Percentiles rank a stretch among this genome's conserved stretches.
Conservation (phyloP, 768 basidiomycete genomes). For the Scleroderma citrinum region DNA sequence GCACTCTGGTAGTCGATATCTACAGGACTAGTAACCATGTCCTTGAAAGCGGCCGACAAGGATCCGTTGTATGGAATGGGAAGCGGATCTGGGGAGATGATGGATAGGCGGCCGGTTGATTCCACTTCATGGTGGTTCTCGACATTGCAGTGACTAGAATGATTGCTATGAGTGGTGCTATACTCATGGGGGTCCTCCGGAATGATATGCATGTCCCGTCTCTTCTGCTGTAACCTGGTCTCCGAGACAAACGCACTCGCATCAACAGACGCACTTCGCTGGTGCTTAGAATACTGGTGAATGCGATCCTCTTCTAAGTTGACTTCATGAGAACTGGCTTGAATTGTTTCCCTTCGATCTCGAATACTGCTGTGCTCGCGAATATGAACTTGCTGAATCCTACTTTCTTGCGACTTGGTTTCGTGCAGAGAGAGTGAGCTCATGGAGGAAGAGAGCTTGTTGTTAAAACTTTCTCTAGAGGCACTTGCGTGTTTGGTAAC, state of each 20-base stretch:
- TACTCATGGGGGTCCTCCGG: slow-evolving; percentile 23
- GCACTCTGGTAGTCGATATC: slow-evolving; percentile 7
- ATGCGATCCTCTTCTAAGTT: slow-evolving; percentile 8
- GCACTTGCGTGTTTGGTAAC: slow-evolving; percentile 16
- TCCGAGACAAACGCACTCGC: slow-evolving; percentile 11
- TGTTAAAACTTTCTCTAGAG: slow-evolving; percentile 6
- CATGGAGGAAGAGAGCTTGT: slow-evolving; percentile 8
- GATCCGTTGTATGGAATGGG: slow-evolving; percentile 42
- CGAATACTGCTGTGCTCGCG: slow-evolving; percentile 15
- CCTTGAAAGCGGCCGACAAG: slow-evolving; percentile 24
- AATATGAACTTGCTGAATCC: slow-evolving; percentile 9
- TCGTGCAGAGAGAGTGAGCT: slow-evolving; percentile 11
- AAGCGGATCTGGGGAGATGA: slow-evolving; percentile 37
- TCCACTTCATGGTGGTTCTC: slow-evolving; percentile 20
- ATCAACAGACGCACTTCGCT: slow-evolving; percentile 15
- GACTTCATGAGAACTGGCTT: slow-evolving; percentile 6
- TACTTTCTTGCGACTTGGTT: slow-evolving; percentile 5
- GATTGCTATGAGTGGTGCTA: slow-evolving; percentile 9
- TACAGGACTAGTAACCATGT: slow-evolving; percentile 30
- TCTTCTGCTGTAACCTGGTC: slow-evolving; percentile 15
- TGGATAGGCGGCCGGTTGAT: slow-evolving; percentile 21
- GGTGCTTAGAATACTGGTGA: slow-evolving; percentile 8
- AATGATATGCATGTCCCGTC: slow-evolving; percentile 25
- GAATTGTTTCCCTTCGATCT: slow-evolving; percentile 11
- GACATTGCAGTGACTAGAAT: slow-evolving; percentile 8